Evolutionary conservation across 768 basidiomycete genomes (phyloP).

Genomic region (Lentinula edodes): DNA sequence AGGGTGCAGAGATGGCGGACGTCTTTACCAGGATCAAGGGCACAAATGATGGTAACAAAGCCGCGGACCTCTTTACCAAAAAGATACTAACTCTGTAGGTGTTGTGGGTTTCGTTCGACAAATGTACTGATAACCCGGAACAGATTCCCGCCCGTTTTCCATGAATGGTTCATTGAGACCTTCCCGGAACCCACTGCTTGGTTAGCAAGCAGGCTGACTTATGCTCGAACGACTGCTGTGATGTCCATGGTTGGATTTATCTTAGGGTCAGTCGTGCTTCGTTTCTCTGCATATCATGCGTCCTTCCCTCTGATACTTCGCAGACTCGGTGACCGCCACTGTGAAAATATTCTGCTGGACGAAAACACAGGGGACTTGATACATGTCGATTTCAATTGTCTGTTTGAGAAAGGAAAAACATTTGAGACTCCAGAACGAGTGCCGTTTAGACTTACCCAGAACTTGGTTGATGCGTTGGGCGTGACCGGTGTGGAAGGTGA

Average conservation of each 20-base stretch:
- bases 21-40: constrained; percentile 29
- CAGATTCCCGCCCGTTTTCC: constrained; percentile 68
- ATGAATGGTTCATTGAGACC: constrained; percentile 95
- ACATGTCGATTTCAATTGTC: constrained; percentile 96
- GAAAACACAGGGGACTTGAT: constrained; percentile 83
- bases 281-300: not conserved
- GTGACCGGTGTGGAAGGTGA: constrained; percentile 88
- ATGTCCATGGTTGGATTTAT: constrained; percentile 99
- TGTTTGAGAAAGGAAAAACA: constrained; percentile 92
- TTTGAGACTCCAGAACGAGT: constrained; percentile 88
- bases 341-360: constrained; percentile 95
- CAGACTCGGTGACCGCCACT: constrained; percentile 96
- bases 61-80: constrained; percentile 42
- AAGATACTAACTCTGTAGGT: constrained; percentile 42
- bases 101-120: not conserved
- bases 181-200: constrained; percentile 97
- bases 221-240: constrained; percentile 87
- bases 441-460: constrained; percentile 92
- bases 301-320: not conserved
- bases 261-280: constrained; percentile 63
- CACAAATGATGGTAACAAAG: constrained; percentile 48
- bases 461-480: constrained; percentile 87
- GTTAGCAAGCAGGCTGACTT: constrained; percentile 83
- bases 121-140: constrained; percentile 8
- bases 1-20: constrained; percentile 42